A percentile compares a stretch with the other conserved stretches of the same genome.
Evolutionary conservation across 345 rosid species (phyloP).

Genomic region (Salix viminalis): DNA sequence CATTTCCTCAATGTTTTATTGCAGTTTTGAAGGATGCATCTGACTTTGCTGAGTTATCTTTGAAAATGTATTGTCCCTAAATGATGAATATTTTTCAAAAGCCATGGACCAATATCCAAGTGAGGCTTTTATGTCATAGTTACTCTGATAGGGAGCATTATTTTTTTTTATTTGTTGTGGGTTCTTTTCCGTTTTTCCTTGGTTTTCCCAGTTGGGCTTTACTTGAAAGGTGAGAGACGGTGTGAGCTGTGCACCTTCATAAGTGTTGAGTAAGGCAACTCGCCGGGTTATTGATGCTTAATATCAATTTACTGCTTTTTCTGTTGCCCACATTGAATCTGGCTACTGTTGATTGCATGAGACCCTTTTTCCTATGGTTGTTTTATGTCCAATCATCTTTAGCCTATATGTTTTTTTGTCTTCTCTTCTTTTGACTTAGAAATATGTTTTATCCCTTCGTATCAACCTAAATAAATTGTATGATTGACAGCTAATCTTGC

Average conservation of each 20-base stretch:
- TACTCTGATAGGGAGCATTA: conserved; percentile 30
- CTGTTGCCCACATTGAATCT: conserved; percentile 22
- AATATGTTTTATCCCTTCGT: background rate
- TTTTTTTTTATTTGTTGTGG: background rate
- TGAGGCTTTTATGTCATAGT: conserved; percentile 47
- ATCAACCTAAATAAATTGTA: no score
- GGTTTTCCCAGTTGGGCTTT: no score
- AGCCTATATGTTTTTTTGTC: conserved; percentile 1
- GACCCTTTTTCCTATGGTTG: background rate
- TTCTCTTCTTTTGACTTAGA: background rate
- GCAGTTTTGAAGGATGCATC: background rate
- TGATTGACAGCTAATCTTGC: no score
- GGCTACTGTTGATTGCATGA: conserved; percentile 2
- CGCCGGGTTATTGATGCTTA: conserved; percentile 21
- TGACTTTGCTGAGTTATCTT: background rate
- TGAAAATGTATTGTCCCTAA: conserved; percentile 6
- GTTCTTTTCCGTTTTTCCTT: background rate
- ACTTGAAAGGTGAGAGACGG: background rate
- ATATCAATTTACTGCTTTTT: conserved; percentile 32
- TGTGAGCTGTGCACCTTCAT: no score
- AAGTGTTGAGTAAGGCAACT: conserved; percentile 18
- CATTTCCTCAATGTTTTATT: background rate
- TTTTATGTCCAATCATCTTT: background rate
- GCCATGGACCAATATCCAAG: conserved; percentile 37
- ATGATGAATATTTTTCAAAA: conserved; percentile 24